Evolutionary conservation across 495 filamentous ascomycete genomes (phyloP), one percentile per base, ranked within the genome.

Genomic region (Hamigera avellanea): DNA sequence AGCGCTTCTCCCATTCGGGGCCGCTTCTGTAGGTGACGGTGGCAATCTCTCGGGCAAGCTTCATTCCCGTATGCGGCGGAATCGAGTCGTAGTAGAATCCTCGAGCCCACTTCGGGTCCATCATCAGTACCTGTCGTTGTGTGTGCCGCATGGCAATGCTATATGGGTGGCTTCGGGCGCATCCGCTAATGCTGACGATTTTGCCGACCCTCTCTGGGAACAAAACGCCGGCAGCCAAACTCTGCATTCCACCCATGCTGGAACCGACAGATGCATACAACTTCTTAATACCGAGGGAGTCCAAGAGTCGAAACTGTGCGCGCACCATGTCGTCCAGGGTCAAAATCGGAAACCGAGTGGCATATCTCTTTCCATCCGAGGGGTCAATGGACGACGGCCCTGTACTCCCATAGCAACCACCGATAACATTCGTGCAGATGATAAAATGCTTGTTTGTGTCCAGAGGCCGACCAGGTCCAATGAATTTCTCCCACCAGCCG

Each of bases 401-500:
- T 0, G 91, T 99, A 14, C 83, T 93, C 26, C 93, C 93, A 58
- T 89, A 99, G 63, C 91, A 99, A 14, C 93, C 85, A 15, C 93
- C 91, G 23, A 99, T 70, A 12, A 95, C 86, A 55, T 99, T 99
- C 7, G 93, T 96, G 59, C 91, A 99, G 42, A 99, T 86, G 33
- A 99, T 61, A 52, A 81, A 82, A 61, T 93, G 94, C 50, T 85
- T 89, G 49, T 89, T 57, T 2, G 93, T 99, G 56, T 99, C 85
- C 6, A 99, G 57, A 14, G 86, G 78, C 19, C 71, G 69, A 0
- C 85, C 87, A 0, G 93, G 83, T 0, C 91, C 91, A 45, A 99
- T 95, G 57, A 99, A 99, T 56, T 83, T 93, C 64, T 99, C 93
- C 91, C 91, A 99, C 91, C 91, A 99, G 0, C 91, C 91, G 0